Conservation (phyloP, 305 asterid species). For the Fraxinus nigra region DNA sequence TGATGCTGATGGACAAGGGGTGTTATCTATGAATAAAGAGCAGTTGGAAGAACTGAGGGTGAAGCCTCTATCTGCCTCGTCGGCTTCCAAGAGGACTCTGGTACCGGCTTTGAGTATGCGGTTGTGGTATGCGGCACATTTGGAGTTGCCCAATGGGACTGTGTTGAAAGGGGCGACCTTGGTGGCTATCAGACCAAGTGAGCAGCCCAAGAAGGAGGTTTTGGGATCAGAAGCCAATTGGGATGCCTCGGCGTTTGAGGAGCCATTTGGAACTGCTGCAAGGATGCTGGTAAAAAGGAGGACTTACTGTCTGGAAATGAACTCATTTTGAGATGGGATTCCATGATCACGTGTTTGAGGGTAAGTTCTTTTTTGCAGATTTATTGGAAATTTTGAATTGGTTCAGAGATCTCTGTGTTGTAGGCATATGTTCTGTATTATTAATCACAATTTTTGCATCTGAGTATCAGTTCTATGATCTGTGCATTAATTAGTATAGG, state of each 20-base stretch:
- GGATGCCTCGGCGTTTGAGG: conserved; percentile 40
- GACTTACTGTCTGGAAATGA: conserved; percentile 74
- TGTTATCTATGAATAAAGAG: conserved; percentile 60
- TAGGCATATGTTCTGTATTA: not conserved
- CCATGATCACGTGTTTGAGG: conserved; percentile 17
- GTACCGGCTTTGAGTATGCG: conserved; percentile 54
- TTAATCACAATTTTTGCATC: not conserved
- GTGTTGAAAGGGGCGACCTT: conserved; percentile 51
- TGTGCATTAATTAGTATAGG: not conserved
- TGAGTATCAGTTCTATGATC: not conserved
- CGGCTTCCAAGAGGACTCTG: conserved; percentile 64
- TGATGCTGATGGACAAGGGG: conserved; percentile 73
- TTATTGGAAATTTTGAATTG: conserved; percentile 11
- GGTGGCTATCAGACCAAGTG: conserved; percentile 59
- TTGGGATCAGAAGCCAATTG: conserved; percentile 35
- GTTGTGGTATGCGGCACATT: conserved; percentile 45
- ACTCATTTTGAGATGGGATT: conserved; percentile 52
- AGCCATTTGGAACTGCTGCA: conserved; percentile 34
- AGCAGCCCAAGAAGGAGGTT: conserved; percentile 41
- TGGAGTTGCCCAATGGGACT: conserved; percentile 48
- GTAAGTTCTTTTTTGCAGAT: conserved; percentile 23
- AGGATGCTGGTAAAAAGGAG: conserved; percentile 59
- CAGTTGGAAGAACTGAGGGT: conserved; percentile 73
- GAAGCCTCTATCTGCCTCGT: conserved; percentile 70
- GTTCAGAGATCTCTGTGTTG: not conserved